A percentile compares a stretch with the other conserved stretches of the same genome.
These are phyloP conservation scores for Cercis canadensis DNA, from an alignment of 306 rosid genomes.

Conservation along the genomic window DNA sequence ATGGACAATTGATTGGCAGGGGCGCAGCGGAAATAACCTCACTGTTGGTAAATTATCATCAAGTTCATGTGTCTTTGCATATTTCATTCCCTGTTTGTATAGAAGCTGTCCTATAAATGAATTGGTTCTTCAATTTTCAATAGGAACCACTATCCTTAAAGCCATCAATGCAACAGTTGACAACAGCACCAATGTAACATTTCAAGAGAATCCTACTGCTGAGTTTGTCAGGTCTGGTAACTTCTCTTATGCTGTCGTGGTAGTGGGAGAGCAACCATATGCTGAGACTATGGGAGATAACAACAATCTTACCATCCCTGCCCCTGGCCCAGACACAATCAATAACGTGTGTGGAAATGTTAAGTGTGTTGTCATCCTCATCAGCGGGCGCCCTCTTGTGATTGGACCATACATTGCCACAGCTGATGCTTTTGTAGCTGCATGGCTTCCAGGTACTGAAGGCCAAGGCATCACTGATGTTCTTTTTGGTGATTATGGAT, in stretches of 20 bases:
- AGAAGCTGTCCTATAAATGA: no score
- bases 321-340: background rate
- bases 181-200: background rate
- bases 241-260: background rate
- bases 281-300: background rate
- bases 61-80: no score
- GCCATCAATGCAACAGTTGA: background rate
- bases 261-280: background rate
- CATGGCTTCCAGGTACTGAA: conserved; percentile 12
- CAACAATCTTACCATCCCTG: background rate
- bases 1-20: conserved; percentile 5
- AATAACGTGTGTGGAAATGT: background rate
- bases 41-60: background rate
- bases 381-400: background rate
- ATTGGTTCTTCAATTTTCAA: background rate
- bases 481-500: conserved; percentile 11
- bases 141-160: background rate
- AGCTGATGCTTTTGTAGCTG: conserved; percentile 3
- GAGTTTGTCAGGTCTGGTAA: background rate
- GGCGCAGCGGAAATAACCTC: background rate
- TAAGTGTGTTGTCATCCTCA: background rate
- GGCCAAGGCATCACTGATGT: conserved; percentile 18
- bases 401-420: background rate
- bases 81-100: no score
- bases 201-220: background rate